Evolutionary conservation across 768 basidiomycete species (phyloP), one percentile per base, ranked within the genome.

Genomic region (Amylocystis lapponica): DNA sequence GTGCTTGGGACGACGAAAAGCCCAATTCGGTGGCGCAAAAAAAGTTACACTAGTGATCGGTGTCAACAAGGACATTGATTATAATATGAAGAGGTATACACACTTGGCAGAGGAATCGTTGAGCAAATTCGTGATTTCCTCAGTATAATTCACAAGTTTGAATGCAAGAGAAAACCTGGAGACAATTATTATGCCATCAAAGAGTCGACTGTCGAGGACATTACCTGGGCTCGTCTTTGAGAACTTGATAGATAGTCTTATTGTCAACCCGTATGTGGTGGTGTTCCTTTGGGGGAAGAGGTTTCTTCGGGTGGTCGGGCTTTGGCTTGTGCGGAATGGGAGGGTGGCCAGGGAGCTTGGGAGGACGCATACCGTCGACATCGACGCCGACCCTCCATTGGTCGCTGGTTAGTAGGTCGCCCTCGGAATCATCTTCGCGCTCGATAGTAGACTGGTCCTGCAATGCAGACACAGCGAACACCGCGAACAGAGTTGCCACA

Each of bases 1-100:
- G 11, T 46, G 49, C 10, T 54, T 67, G n/a, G n/a, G n/a, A n/a
- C n/a, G n/a, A n/a, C n/a, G n/a, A 16, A 77, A 51, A n/a, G 66
- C 74, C 41, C 56, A 63, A 50, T 78, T 66, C 4, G 74, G 70
- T 14, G 69, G 65, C 0, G 76, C 76, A 46, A 79, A 78, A 57
- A 78, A 74, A 0, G 78, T 78, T 19, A 78, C 43, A n/a, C 75
- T 78, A 31, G n/a, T n/a, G n/a, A n/a, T 21, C 31, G 22, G 38
- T 10, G 37, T n/a, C 29, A 36, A 10, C 36, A n/a, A n/a, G n/a
- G n/a, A n/a, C n/a, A n/a, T 36, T n/a, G 12, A 27, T 3, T 3
- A 20, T 13, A 16, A 23, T n/a, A 9, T 9, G 20, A 27, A 39
- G 21, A 23, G 4, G 16, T 27, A 14, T 14, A 37, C 65, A 35